Evolutionary conservation across 1,139 yeast species (phyloP).

Genomic region (Citeromyces siamensis): DNA sequence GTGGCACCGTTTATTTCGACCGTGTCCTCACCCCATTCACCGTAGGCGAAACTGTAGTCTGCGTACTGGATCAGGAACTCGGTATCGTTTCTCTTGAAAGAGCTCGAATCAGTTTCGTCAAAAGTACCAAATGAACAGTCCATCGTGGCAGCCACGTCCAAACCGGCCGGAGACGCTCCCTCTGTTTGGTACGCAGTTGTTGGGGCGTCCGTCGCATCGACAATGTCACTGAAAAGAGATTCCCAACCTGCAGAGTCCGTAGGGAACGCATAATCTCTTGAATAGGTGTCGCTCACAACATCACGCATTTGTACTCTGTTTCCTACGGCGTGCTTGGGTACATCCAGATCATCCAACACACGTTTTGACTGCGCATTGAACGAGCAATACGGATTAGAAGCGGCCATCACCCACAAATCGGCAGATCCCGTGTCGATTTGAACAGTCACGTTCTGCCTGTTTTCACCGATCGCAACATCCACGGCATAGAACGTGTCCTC

Average conservation of each 20-base stretch:
- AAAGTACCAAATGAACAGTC: conserved; percentile 40
- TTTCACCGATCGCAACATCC: conserved; percentile 40
- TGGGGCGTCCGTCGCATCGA: neutral
- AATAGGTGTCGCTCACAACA: too few species aligned
- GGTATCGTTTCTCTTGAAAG: conserved; percentile 34
- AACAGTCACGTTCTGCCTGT: conserved; percentile 35
- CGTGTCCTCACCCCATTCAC: conserved; percentile 53
- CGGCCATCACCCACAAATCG: conserved; percentile 46
- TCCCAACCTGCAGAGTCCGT: neutral
- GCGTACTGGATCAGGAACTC: conserved; percentile 45
- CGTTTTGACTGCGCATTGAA: conserved; percentile 6
- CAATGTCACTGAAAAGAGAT: neutral
- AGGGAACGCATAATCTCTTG: too few species aligned
- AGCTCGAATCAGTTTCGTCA: conserved; percentile 28
- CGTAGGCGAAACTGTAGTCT: conserved; percentile 47
- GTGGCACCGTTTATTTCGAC: conserved; percentile 28
- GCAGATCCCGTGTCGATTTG: conserved; percentile 60
- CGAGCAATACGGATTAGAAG: conserved; percentile 17
- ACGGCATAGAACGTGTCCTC: conserved; percentile 31
- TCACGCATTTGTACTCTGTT: neutral
- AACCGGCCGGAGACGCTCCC: neutral
- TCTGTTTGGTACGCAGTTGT: neutral
- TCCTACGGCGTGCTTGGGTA: neutral
- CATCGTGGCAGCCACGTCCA: conserved; percentile 7
- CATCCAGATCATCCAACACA: conserved; percentile 6